Percentiles rank a stretch among this genome's conserved stretches.
These are phyloP conservation scores for Trichosporon sp. DNA, from an alignment of 1,284 basidiomycete species.

Conservation along the genomic window DNA sequence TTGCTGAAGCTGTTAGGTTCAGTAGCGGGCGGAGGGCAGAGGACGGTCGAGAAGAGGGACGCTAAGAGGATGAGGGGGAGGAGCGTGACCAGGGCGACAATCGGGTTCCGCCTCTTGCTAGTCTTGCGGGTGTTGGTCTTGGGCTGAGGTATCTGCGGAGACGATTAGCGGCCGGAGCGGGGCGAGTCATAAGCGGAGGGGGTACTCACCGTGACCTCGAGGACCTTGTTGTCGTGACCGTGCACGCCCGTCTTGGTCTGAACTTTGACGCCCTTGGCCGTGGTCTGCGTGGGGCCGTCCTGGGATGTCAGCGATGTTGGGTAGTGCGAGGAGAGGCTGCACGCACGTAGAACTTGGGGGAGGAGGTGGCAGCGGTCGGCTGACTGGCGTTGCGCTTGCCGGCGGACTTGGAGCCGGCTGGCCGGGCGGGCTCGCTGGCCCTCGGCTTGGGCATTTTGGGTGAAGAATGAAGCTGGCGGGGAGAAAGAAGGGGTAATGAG, in stretches of 20 bases:
- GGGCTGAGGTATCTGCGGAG: neutral
- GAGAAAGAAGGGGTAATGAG: neutral
- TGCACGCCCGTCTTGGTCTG: neutral
- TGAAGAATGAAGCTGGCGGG: neutral
- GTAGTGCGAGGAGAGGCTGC: neutral
- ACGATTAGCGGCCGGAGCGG: neutral
- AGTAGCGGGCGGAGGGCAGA: conserved; percentile 36
- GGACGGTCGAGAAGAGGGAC: conserved; percentile 41
- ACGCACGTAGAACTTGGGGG: conserved; percentile 20
- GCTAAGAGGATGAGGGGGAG: conserved; percentile 39
- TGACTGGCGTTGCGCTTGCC: conserved; percentile 13
- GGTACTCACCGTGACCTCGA: conserved; percentile 2
- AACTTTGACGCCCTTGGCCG: neutral
- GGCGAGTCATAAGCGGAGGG: neutral
- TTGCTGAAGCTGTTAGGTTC: conserved; percentile 27
- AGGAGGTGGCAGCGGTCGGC: neutral
- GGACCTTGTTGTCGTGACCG: neutral
- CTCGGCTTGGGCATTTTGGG: conserved; percentile 9
- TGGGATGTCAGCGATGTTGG: neutral
- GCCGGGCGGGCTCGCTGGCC: conserved; percentile 8
- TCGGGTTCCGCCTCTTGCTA: conserved; percentile 20
- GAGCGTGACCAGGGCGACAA: conserved; percentile 35
- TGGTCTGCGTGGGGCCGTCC: neutral
- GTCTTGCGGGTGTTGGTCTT: neutral
- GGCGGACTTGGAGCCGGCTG: neutral